A percentile compares a stretch with the other conserved stretches of the same genome.
Evolutionary conservation across 257 asterid genomes (phyloP).

Genomic region (Penstemon eatonii): DNA sequence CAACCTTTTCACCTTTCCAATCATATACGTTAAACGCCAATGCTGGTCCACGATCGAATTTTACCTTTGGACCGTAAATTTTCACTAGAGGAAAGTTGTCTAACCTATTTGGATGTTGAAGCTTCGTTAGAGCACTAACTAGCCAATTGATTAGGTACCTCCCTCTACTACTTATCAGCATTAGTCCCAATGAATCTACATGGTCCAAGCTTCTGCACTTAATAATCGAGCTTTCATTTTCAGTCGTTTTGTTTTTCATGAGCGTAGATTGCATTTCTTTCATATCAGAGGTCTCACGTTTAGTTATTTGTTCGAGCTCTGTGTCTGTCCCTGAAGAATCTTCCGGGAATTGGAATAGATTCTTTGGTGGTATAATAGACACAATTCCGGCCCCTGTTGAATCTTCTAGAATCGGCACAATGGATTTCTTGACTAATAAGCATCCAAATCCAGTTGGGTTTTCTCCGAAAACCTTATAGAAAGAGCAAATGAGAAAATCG

Average conservation of each 20-base stretch:
- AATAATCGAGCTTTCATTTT: constrained; percentile 17
- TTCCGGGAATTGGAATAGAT: constrained; percentile 32
- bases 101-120: constrained; percentile 80
- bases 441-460: constrained; percentile 98
- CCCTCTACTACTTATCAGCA: constrained; percentile 56
- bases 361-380: constrained; percentile 50
- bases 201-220: constrained; percentile 81
- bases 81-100: constrained; percentile 62
- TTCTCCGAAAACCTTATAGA: constrained; percentile 84
- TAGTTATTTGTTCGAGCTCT: constrained; percentile 43
- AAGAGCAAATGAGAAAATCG: constrained; percentile 79
- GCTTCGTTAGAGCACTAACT: constrained; percentile 65
- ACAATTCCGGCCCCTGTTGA: constrained; percentile 63
- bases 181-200: constrained; percentile 72
- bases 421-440: constrained; percentile 68
- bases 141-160: constrained; percentile 89
- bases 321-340: constrained; percentile 65
- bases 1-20: constrained; percentile 89
- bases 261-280: constrained; percentile 4
- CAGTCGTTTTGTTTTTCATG: constrained; percentile 15
- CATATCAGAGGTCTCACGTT: constrained; percentile 4
- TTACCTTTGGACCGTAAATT: constrained; percentile 87
- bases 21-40: constrained; percentile 77
- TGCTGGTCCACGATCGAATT: constrained; percentile 84
- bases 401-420: constrained; percentile 50